These are phyloP conservation scores for Apiotrichum akiyoshidainum DNA, from an alignment of 1,284 basidiomycete genomes.

Conservation along the genomic window DNA sequence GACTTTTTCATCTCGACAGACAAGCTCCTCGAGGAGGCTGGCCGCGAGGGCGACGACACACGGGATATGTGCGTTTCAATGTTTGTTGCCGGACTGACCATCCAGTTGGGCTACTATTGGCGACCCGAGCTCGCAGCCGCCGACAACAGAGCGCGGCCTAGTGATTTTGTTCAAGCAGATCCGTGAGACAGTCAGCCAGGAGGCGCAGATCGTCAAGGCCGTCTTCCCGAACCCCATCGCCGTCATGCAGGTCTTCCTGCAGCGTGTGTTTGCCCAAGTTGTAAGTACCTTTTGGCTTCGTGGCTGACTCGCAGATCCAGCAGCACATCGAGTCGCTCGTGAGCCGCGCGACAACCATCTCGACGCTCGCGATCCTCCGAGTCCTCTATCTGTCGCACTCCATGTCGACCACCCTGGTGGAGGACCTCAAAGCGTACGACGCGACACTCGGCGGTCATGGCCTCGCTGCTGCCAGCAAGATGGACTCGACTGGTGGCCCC, in stretches of 20 bases:
- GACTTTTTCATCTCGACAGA: slow-evolving; percentile 95
- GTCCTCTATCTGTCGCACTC: slow-evolving; percentile 83
- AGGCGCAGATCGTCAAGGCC: slow-evolving; percentile 96
- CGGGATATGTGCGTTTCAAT: slow-evolving; percentile 59
- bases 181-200: slow-evolving; percentile 83
- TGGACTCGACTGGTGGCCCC: slow-evolving; percentile 28
- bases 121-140: slow-evolving; percentile 74
- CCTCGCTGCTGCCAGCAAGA: slow-evolving; percentile 19
- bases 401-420: slow-evolving; percentile 74
- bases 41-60: slow-evolving; percentile 51
- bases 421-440: slow-evolving; percentile 90
- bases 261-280: slow-evolving; percentile 96
- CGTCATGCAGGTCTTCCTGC: slow-evolving; percentile 99
- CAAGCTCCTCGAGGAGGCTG: slow-evolving; percentile 55
- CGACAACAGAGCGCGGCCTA: slow-evolving; percentile 76
- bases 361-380: slow-evolving; percentile 86
- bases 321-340: slow-evolving; percentile 87
- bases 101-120: slow-evolving; percentile 74
- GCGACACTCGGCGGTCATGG: slow-evolving; percentile 57
- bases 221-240: slow-evolving; percentile 95
- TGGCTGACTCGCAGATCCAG: slow-evolving; percentile 65
- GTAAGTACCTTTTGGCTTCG: slow-evolving; percentile 54
- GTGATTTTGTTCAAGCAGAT: slow-evolving; percentile 82
- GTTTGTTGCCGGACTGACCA: background rate
- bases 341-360: slow-evolving; percentile 66